phyloP scores from a whole-genome alignment of 2,329 filamentous ascomycete genomes.

The Fusarium burgessii region DNA sequence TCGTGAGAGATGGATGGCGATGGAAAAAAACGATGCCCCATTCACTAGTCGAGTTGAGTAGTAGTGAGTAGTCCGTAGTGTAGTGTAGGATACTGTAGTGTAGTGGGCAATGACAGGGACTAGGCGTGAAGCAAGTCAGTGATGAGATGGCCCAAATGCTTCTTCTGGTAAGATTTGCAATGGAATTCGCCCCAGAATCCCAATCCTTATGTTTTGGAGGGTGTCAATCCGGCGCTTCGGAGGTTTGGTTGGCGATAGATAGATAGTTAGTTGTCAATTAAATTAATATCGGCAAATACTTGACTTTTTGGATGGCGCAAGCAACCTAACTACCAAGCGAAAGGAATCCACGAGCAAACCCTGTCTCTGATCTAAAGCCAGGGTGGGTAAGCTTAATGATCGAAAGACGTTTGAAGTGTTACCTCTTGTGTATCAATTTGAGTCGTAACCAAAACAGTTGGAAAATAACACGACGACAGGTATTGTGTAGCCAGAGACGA shows the following conservation, averaged over 20 bases:
- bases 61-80: constrained; percentile 2
- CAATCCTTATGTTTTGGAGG: constrained; percentile 34
- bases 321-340: constrained; percentile 34
- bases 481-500: constrained; percentile 28
- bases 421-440: constrained; percentile 13
- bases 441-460: not conserved
- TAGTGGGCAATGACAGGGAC: constrained; percentile 44
- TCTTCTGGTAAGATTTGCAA: constrained; percentile 49
- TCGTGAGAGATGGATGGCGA: constrained; percentile 37
- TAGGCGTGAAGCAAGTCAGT: constrained; percentile 45
- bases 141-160: constrained; percentile 41
- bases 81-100: constrained; percentile 25
- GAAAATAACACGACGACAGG: not conserved
- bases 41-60: constrained; percentile 39
- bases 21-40: constrained; percentile 41
- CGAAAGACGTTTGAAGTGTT: constrained; percentile 13
- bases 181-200: constrained; percentile 43
- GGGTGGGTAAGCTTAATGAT: constrained; percentile 39
- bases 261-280: not conserved
- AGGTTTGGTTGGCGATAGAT: constrained; percentile 23
- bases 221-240: constrained; percentile 35
- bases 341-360: constrained; percentile 30
- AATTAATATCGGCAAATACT: constrained; percentile 14
- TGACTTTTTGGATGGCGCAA: constrained; percentile 42
- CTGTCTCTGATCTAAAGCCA: constrained; percentile 40